Evolutionary conservation across 2,329 filamentous ascomycete genomes (phyloP), one percentile per base, ranked within the genome.

Genomic region (Helicocarpus griseus): DNA sequence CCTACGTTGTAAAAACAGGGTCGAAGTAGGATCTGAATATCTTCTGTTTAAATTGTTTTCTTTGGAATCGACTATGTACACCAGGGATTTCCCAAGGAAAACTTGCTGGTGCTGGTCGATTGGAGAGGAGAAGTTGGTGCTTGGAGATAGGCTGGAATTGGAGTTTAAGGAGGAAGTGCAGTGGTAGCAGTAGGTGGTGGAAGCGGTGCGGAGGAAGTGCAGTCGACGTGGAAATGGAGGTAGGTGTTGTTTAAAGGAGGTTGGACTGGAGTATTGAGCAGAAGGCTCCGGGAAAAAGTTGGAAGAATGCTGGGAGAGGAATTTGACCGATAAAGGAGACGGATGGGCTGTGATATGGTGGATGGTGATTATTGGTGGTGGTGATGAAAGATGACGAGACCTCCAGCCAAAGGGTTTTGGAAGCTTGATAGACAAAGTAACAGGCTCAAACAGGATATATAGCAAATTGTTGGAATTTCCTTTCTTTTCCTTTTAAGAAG

Each of bases 1-100:
- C 65, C 67, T 70, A 70, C 65, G 62, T 62, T 63, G 69, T 61
- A 68, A 72, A 69, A 49, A 45, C 38, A 41, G 49, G 52, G 65
- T 71, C 73, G 73, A 65, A 67, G 66, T 61, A 59, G 63, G 60
- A 65, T 61, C 26, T 63, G 58, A 65, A 65, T 61, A 65, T 70
- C 71, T 69, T 70, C 73, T 73, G 69, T 72, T 71, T 24, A 47
- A 36, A 36, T 74, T 72, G 71, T 75, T 70, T 79, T 75, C 73
- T 76, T 78, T 79, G 63, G 63, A 66, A 67, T 69, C 66, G 63
- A 61, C 68, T 89, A 89, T 87, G 78, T 89, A 89, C 86, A 90
- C 87, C 87, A 82, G 79, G 76, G 80, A 79, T 81, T 84, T 86
- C 85, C 79, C 75, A 88, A 89, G 77, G 85, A 89, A 90, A 91